phyloP scores from a whole-genome alignment of 441 rosid species.

The Aleurites moluccanus region DNA sequence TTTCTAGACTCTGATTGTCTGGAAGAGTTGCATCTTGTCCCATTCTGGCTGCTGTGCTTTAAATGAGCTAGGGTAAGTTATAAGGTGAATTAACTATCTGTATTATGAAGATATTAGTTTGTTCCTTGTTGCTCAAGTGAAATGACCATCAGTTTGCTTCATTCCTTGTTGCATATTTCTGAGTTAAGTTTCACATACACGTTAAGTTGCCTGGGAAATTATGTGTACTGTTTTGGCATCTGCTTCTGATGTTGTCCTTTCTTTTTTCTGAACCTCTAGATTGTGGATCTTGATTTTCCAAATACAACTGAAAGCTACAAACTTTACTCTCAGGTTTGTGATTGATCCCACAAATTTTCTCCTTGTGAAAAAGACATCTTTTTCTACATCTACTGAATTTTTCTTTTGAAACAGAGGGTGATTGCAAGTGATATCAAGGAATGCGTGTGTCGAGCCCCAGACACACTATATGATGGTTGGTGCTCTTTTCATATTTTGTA shows the following conservation, averaged over 20 bases:
- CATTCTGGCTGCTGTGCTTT: neutral
- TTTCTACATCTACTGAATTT: conserved; percentile 17
- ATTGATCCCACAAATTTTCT: conserved; percentile 14
- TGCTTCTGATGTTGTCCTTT: conserved; percentile 4
- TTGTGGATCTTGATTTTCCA: conserved; percentile 76
- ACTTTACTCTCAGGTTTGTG: conserved; percentile 81
- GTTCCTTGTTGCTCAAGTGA: neutral
- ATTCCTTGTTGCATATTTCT: neutral
- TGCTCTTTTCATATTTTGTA: conserved; percentile 14
- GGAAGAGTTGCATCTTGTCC: neutral
- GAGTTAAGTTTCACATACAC: conserved; percentile 1
- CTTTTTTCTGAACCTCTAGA: conserved; percentile 42
- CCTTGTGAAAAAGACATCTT: conserved; percentile 18
- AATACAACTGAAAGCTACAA: conserved; percentile 93
- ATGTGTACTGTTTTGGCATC: neutral
- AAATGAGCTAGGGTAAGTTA: neutral
- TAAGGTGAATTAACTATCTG: neutral
- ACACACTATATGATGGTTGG: conserved; percentile 96
- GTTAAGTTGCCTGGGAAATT: conserved; percentile 2
- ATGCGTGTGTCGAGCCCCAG: conserved; percentile 96
- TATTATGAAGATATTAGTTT: neutral
- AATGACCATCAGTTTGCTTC: neutral
- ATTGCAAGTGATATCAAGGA: conserved; percentile 99
- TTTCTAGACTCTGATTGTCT: neutral
- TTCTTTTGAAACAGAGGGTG: conserved; percentile 62